phyloP scores from a whole-genome alignment of 306 rosid species.

The Oxytropis ochrocephala region DNA sequence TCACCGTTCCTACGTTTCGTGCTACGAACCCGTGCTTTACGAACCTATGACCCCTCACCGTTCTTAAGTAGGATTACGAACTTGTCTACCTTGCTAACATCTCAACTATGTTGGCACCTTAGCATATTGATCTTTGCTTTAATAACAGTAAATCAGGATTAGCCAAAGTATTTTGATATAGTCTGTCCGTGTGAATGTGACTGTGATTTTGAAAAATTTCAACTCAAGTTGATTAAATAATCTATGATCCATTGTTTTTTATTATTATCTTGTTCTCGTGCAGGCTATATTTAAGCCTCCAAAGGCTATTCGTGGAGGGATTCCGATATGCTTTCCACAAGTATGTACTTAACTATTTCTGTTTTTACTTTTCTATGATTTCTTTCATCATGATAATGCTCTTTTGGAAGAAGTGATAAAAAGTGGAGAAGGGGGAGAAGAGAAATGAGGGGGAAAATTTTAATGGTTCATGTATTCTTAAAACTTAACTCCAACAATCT shows the following conservation, averaged over 20 bases:
- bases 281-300: slow-evolving; percentile 88
- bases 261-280: slow-evolving; percentile 23
- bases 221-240: slow-evolving; percentile 4
- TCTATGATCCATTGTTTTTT: background rate
- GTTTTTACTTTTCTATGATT: slow-evolving; percentile 24
- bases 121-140: background rate
- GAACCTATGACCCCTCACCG: too few relatives aligned
- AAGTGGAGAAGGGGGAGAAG: background rate
- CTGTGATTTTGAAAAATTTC: background rate
- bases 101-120: too few relatives aligned
- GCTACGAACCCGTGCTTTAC: too few relatives aligned
- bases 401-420: background rate
- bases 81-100: too few relatives aligned
- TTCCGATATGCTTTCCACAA: slow-evolving; percentile 96
- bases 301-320: slow-evolving; percentile 92
- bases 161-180: background rate
- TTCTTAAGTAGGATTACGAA: too few relatives aligned
- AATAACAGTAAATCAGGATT: background rate
- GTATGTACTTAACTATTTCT: slow-evolving; percentile 43
- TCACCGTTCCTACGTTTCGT: too few relatives aligned
- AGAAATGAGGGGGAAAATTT: slow-evolving; percentile 4
- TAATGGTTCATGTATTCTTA: background rate
- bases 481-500: background rate
- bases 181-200: background rate
- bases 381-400: slow-evolving; percentile 6